Conservation (phyloP, 202 grass and related monocot genomes). For the Panicum virgatum region DNA sequence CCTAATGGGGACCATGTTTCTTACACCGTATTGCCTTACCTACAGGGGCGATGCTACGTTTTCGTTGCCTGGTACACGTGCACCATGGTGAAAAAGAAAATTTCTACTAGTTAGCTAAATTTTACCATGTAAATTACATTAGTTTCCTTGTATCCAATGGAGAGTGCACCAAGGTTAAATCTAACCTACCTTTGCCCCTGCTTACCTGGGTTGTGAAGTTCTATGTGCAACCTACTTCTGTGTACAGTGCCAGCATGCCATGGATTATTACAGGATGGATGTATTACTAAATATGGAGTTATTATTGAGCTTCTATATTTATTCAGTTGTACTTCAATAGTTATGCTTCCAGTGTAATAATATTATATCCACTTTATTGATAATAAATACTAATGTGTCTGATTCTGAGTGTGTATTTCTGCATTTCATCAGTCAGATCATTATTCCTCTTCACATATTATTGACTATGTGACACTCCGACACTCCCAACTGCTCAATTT, state of each 20-base stretch:
- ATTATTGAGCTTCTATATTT: neutral
- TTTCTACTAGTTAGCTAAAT: too few relatives aligned
- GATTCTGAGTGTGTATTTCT: constrained; percentile 1
- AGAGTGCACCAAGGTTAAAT: too few relatives aligned
- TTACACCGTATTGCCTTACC: too few relatives aligned
- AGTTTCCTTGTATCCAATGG: too few relatives aligned
- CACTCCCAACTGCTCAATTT: neutral
- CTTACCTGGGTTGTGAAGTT: neutral
- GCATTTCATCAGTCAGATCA: neutral
- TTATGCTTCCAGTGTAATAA: neutral
- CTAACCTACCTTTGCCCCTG: too few relatives aligned
- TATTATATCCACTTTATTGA: neutral
- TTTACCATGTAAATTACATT: too few relatives aligned
- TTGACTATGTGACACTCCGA: neutral
- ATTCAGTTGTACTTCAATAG: neutral
- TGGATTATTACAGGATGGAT: neutral
- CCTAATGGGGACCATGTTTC: too few relatives aligned
- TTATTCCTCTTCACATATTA: neutral
- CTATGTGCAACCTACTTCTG: neutral
- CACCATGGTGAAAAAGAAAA: too few relatives aligned
- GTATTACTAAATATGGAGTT: neutral
- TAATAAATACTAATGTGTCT: neutral
- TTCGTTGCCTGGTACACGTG: too few relatives aligned
- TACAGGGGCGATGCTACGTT: too few relatives aligned
- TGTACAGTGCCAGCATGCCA: neutral